Percentiles rank a stretch among this genome's conserved stretches.
These are phyloP conservation scores for Allomyces javanicus DNA, from an alignment of 192 early-diverging fungal species.

Conservation along the genomic window DNA sequence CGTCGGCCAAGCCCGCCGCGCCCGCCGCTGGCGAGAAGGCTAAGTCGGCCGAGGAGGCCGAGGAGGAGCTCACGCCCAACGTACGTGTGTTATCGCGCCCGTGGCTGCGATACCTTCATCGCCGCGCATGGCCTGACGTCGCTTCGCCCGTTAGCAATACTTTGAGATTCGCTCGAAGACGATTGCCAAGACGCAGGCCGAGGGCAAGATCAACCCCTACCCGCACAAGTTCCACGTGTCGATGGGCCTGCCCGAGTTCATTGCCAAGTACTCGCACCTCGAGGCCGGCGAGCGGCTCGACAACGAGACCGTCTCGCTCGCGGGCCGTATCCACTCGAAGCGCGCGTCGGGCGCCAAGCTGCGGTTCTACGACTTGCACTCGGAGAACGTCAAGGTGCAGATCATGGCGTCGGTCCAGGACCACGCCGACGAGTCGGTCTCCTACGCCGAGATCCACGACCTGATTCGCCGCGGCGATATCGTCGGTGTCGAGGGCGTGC, in stretches of 20 bases:
- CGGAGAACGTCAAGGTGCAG: constrained; percentile 85
- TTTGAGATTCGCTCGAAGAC: constrained; percentile 88
- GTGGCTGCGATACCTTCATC: background rate
- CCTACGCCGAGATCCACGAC: constrained; percentile 59
- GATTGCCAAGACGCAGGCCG: constrained; percentile 51
- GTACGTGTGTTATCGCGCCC: constrained; percentile 18
- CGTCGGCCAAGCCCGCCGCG: constrained; percentile 36
- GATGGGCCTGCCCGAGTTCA: constrained; percentile 65
- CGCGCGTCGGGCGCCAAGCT: constrained; percentile 73
- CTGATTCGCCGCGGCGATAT: constrained; percentile 83
- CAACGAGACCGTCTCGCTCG: constrained; percentile 52
- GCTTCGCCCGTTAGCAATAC: constrained; percentile 41
- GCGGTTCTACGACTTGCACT: constrained; percentile 88
- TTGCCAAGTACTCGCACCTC: constrained; percentile 55
- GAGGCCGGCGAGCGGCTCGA: constrained; percentile 45
- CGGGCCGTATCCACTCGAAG: constrained; percentile 93
- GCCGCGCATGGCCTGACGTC: background rate
- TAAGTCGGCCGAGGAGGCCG: constrained; percentile 43
- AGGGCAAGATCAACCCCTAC: constrained; percentile 66
- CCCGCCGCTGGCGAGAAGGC: constrained; percentile 22
- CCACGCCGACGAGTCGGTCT: constrained; percentile 21
- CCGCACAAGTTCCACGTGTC: constrained; percentile 95
- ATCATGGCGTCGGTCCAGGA: constrained; percentile 68
- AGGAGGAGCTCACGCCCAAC: constrained; percentile 70
- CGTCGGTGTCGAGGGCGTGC: constrained; percentile 76